Conservation (phyloP, 306 rosid genomes). For the Coriaria nepalensis region DNA sequence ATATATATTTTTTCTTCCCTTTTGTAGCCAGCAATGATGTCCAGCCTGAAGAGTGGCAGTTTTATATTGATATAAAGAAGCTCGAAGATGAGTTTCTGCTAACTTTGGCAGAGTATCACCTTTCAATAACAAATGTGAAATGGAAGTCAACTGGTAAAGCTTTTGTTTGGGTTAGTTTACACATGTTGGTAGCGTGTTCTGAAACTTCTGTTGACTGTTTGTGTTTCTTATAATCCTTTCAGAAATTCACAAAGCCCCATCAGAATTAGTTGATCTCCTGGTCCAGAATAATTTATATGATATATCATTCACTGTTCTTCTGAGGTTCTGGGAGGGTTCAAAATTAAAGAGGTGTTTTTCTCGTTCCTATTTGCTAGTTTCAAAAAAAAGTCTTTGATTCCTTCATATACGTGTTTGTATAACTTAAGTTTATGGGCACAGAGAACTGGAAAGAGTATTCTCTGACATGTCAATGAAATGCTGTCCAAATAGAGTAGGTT, state of each 20-base stretch:
- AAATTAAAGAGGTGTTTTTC: conserved; percentile 50
- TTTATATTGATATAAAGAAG: conserved; percentile 47
- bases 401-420: too few relatives aligned
- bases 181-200: background rate
- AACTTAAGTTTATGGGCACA: conserved; percentile 19
- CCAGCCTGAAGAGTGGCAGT: conserved; percentile 36
- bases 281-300: conserved; percentile 58
- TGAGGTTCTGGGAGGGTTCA: conserved; percentile 79
- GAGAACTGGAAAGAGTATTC: conserved; percentile 77
- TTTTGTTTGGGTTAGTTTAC: background rate
- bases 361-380: too few relatives aligned
- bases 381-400: too few relatives aligned
- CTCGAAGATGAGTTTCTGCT: conserved; percentile 76
- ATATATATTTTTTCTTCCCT: conserved; percentile 10
- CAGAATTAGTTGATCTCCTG: conserved; percentile 70
- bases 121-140: conserved; percentile 54
- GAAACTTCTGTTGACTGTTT: background rate
- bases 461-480: conserved; percentile 63
- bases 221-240: conserved; percentile 12
- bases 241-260: conserved; percentile 43
- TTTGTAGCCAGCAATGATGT: conserved; percentile 31
- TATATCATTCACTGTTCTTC: conserved; percentile 58
- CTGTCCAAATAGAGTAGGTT: conserved; percentile 51
- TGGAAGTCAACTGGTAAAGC: conserved; percentile 60
- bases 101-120: conserved; percentile 74